Percentiles rank a stretch among this genome's conserved stretches.
These are phyloP conservation scores for Candida neerlandica DNA, from an alignment of 1,139 yeast species.

Conservation along the genomic window DNA sequence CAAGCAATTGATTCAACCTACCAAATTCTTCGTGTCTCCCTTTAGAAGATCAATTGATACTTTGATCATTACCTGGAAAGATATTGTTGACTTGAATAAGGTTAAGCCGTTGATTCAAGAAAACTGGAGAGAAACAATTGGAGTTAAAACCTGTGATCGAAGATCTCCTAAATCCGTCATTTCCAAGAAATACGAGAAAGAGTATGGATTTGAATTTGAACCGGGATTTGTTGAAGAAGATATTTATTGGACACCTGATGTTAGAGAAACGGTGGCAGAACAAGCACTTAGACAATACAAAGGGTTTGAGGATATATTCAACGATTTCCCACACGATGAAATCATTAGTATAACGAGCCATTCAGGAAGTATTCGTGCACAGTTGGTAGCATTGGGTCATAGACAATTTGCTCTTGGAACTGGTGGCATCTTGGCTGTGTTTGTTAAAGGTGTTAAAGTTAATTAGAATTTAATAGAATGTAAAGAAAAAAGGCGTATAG, in stretches of 20 bases:
- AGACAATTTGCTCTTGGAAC: constrained; percentile 46
- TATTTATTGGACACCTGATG: constrained; percentile 38
- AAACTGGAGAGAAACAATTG: constrained; percentile 45
- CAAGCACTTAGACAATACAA: constrained; percentile 42
- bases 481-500: neutral
- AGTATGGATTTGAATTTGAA: constrained; percentile 37
- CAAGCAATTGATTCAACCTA: constrained; percentile 27
- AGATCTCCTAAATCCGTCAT: constrained; percentile 37
- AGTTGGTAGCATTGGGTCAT: constrained; percentile 43
- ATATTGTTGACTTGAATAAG: constrained; percentile 27
- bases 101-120: constrained; percentile 40
- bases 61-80: constrained; percentile 34
- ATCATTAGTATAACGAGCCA: constrained; percentile 39
- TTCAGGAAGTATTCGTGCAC: constrained; percentile 44
- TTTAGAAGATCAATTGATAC: constrained; percentile 43
- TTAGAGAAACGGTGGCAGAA: constrained; percentile 43
- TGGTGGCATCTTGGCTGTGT: constrained; percentile 49
- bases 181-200: constrained; percentile 29
- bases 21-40: constrained; percentile 39
- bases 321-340: constrained; percentile 22
- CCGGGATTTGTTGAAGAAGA: constrained; percentile 45
- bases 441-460: constrained; percentile 34
- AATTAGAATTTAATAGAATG: too few species aligned
- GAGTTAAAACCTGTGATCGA: constrained; percentile 49
- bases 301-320: constrained; percentile 39